These are phyloP conservation scores for Alternaria sp. DNA, from an alignment of 2,329 filamentous ascomycete species.

Conservation along the genomic window DNA sequence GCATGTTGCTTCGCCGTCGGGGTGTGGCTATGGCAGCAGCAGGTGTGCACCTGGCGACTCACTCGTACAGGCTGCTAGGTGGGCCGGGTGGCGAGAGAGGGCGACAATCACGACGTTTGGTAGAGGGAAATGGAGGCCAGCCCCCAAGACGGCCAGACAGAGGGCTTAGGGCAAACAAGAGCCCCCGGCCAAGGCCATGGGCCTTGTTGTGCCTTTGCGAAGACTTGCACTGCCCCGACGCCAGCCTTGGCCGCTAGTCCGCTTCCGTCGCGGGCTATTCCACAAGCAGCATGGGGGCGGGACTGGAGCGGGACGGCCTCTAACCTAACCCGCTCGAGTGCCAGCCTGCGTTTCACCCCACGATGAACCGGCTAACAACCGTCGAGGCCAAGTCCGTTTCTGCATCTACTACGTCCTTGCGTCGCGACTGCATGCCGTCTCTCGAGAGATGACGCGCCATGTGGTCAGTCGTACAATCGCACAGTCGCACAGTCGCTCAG, in stretches of 20 bases:
- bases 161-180: neutral
- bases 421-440: neutral
- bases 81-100: constrained; percentile 1
- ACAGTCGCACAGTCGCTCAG: neutral
- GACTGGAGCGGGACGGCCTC: constrained; percentile 7
- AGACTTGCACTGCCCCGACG: constrained; percentile 15
- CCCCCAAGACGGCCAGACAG: neutral
- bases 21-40: constrained; percentile 11
- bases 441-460: constrained; percentile 11
- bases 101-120: neutral
- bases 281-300: constrained; percentile 8
- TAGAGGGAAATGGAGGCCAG: neutral
- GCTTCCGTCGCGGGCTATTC: constrained; percentile 1
- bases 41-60: neutral
- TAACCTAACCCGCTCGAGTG: constrained; percentile 6
- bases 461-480: constrained; percentile 9
- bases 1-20: constrained; percentile 19
- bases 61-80: neutral
- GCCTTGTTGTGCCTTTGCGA: constrained; percentile 10
- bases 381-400: constrained; percentile 8
- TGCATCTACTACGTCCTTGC: neutral
- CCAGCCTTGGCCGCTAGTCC: neutral
- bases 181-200: constrained; percentile 2
- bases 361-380: neutral
- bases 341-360: constrained; percentile 15